Evolutionary conservation across 345 rosid species (phyloP), one percentile per base, ranked within the genome.

Genomic region (Excoecaria cochinchinensis): DNA sequence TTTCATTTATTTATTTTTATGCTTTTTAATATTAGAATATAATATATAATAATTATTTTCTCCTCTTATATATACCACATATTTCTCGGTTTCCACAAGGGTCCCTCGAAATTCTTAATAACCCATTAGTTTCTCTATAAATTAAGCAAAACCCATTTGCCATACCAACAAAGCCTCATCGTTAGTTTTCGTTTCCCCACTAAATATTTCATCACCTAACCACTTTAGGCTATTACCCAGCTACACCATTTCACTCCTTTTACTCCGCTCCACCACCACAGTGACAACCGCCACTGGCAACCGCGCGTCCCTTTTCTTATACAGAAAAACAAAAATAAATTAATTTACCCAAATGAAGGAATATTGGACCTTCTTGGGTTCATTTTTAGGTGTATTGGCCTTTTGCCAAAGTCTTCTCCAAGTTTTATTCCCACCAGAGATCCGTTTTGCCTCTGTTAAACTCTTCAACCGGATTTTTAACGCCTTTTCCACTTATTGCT

Each of bases 351-450:
- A 42, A 52, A 91, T 91, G 97, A 90, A 84, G 74, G 94, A 93
- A 79, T 87, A 84, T 47, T 95, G 97, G 99, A 85, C 96, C 36
- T 90, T 96, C 10, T 52, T 93, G 8, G 97, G 92, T 6, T 88
- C 99, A 25, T 79, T 95, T 10, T 82, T 95, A 0, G 98, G 98
- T 13, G 96, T 91, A 0, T 77, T 95, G 61, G 99, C 99, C 72
- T 93, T 95, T 55, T 89, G 89, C 73, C 98, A 92, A 56, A 87
- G 85, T 81, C 81, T 93, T 52, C 87, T 91, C 39, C 94, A 88
- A 61, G 80, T 83, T 7, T 70, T 95, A 9, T 88, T 91, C 87
- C 98, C 98, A 24, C 98, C 99, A 1, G 90, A 95, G 78, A 89
- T 92, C 83, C 98, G 97, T 17, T 89, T 82, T 78, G 92, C 92